A percentile compares a stretch with the other conserved stretches of the same genome.
These are phyloP conservation scores for Colletotrichum scovillei DNA, from an alignment of 2,329 filamentous ascomycete genomes.

Conservation along the genomic window DNA sequence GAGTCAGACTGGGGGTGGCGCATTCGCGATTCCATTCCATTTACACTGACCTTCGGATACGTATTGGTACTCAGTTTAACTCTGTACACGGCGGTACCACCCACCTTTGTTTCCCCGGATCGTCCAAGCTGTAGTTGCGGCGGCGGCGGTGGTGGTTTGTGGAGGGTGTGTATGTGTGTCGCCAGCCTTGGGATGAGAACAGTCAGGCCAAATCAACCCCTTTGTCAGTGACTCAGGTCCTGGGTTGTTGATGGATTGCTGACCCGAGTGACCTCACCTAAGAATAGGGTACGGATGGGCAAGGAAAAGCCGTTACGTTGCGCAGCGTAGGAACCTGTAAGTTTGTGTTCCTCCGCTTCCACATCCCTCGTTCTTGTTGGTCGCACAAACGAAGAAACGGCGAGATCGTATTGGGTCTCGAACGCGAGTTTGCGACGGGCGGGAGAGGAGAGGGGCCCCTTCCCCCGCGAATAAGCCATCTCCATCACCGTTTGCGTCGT, in stretches of 20 bases:
- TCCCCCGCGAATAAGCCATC: not conserved
- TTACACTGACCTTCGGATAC: not conserved
- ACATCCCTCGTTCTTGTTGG: not conserved
- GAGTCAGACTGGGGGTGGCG: slow-evolving; percentile 35
- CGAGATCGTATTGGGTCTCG: slow-evolving; percentile 26
- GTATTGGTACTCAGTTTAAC: not conserved
- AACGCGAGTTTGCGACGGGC: slow-evolving; percentile 19
- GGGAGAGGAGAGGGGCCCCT: not conserved
- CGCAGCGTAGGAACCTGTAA: not conserved
- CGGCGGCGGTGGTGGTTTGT: not conserved
- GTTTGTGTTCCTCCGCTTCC: not conserved
- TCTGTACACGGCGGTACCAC: not conserved
- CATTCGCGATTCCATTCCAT: not conserved
- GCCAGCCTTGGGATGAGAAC: slow-evolving; percentile 23
- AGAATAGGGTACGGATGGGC: not conserved
- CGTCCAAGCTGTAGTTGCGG: slow-evolving; percentile 8
- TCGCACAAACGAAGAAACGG: slow-evolving; percentile 22
- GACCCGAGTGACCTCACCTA: slow-evolving; percentile 1
- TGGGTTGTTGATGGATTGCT: not conserved
- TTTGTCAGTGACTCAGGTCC: slow-evolving; percentile 15
- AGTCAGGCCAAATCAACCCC: not conserved
- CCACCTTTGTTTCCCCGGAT: slow-evolving; percentile 28
- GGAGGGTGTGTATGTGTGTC: not conserved
- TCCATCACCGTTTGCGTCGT: slow-evolving; percentile 25
- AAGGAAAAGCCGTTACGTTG: slow-evolving; percentile 19